Conservation (phyloP, 225 moss, liverwort and hornwort species). For the Pseudoscleropodium purum region DNA sequence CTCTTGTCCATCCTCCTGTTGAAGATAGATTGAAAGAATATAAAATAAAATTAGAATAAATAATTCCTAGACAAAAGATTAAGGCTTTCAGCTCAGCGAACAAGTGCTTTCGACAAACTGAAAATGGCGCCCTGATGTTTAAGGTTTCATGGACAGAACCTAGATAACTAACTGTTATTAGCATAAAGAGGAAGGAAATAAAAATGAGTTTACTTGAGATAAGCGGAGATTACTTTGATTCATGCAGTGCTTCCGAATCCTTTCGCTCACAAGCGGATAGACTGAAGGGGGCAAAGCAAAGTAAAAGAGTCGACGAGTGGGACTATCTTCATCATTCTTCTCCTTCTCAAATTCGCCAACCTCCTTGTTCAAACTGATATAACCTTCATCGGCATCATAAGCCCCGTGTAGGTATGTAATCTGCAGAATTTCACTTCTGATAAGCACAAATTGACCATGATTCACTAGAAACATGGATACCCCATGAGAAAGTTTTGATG, state of each 20-base stretch:
- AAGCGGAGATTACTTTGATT: slow-evolving; percentile 25
- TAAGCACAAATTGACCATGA: not conserved
- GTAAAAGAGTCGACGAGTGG: slow-evolving; percentile 66
- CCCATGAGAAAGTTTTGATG: not conserved
- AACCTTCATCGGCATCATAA: slow-evolving; percentile 72
- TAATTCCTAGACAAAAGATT: not conserved
- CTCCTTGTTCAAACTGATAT: slow-evolving; percentile 42
- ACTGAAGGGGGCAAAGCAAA: slow-evolving; percentile 83
- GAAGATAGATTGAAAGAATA: not conserved
- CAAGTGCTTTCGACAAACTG: not conserved
- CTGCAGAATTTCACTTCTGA: slow-evolving; percentile 4
- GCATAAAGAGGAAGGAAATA: not conserved
- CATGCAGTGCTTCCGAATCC: slow-evolving; percentile 66
- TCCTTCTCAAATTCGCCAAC: slow-evolving; percentile 35
- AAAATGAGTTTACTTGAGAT: not conserved
- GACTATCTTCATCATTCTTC: not conserved
- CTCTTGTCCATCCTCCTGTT: slow-evolving; percentile 81
- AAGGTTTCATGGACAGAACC: not conserved
- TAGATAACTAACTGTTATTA: not conserved
- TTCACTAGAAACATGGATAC: not conserved
- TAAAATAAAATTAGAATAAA: not conserved
- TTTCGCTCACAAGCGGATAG: slow-evolving; percentile 66
- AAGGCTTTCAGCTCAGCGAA: not conserved
- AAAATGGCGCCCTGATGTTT: not conserved
- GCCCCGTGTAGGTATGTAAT: slow-evolving; percentile 47